Percentiles rank a stretch among this genome's conserved stretches.
Conservation (phyloP, 164 flowering plant genomes). For the Vitis riparia region DNA sequence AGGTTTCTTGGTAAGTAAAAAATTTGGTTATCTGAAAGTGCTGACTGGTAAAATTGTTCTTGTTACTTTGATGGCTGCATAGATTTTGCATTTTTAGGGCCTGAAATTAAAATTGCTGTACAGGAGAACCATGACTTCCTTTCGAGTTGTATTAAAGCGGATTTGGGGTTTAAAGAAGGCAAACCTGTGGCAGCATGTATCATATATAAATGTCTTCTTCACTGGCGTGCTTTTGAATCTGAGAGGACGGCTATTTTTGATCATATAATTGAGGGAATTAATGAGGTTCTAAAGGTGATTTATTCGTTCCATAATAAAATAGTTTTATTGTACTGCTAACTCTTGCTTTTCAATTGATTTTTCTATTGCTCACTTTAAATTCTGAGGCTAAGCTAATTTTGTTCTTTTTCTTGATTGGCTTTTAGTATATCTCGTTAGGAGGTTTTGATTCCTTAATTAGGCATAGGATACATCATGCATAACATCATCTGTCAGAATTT, state of each 20-base stretch:
- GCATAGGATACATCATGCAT: not conserved
- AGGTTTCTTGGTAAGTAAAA: not conserved
- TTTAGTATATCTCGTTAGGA: not conserved
- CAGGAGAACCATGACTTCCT: slow-evolving; percentile 91
- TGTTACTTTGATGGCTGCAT: not conserved
- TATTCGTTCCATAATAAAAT: not conserved
- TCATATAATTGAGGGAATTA: slow-evolving; percentile 74
- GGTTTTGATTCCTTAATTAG: not conserved
- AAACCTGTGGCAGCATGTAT: slow-evolving; percentile 95
- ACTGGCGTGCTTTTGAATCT: slow-evolving; percentile 93
- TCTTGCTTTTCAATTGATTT: not conserved
- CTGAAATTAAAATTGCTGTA: slow-evolving; percentile 9
- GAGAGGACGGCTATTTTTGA: slow-evolving; percentile 92
- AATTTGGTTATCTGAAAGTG: not conserved
- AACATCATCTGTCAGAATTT: not conserved
- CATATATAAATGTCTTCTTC: slow-evolving; percentile 79
- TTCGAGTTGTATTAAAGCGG: slow-evolving; percentile 76
- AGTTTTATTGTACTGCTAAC: not conserved
- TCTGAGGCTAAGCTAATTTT: not conserved
- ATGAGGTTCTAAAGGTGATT: slow-evolving; percentile 73
- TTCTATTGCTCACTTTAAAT: not conserved
- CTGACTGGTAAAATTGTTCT: not conserved
- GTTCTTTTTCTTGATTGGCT: not conserved
- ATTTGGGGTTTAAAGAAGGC: slow-evolving; percentile 75
- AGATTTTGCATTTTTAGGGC: not conserved